Evolutionary conservation across 2,329 filamentous ascomycete species (phyloP).

Genomic region (Celoporthe dispersa): DNA sequence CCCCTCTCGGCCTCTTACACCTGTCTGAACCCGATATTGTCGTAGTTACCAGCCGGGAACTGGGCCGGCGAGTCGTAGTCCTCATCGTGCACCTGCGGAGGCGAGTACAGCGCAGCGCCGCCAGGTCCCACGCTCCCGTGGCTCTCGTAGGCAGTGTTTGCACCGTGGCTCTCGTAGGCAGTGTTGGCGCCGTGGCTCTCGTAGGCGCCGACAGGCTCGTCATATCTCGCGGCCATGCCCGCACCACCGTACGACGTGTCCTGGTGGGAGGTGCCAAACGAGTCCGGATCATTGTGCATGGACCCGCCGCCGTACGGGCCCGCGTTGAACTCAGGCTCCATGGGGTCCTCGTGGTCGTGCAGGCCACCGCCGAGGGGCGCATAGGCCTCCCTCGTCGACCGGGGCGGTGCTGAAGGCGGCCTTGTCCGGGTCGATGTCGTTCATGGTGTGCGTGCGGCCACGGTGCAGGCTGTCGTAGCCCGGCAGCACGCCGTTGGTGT

Average conservation of each 20-base stretch:
- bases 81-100: constrained; percentile 44
- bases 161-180: constrained; percentile 46
- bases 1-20: constrained; percentile 38
- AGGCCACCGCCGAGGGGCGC: constrained; percentile 57
- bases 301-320: constrained; percentile 31
- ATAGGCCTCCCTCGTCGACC: constrained; percentile 69
- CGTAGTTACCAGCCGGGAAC: constrained; percentile 62
- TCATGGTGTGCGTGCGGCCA: constrained; percentile 38
- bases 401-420: constrained; percentile 70
- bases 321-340: constrained; percentile 36
- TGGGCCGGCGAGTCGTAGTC: constrained; percentile 53
- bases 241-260: constrained; percentile 32
- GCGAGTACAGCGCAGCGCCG: constrained; percentile 42
- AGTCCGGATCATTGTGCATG: constrained; percentile 35
- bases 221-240: constrained; percentile 49
- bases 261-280: constrained; percentile 23
- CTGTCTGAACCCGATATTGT: constrained; percentile 43
- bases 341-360: constrained; percentile 54
- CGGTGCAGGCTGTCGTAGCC: constrained; percentile 57
- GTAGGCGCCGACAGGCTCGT: constrained; percentile 54
- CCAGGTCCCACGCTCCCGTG: constrained; percentile 16
- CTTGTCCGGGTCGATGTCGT: constrained; percentile 70
- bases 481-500: constrained; percentile 64
- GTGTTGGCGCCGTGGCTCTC: constrained; percentile 34
- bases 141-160: constrained; percentile 13